Evolutionary conservation across 2,329 filamentous ascomycete genomes (phyloP), one percentile per base, ranked within the genome.

Genomic region (Colletotrichum filicis): DNA sequence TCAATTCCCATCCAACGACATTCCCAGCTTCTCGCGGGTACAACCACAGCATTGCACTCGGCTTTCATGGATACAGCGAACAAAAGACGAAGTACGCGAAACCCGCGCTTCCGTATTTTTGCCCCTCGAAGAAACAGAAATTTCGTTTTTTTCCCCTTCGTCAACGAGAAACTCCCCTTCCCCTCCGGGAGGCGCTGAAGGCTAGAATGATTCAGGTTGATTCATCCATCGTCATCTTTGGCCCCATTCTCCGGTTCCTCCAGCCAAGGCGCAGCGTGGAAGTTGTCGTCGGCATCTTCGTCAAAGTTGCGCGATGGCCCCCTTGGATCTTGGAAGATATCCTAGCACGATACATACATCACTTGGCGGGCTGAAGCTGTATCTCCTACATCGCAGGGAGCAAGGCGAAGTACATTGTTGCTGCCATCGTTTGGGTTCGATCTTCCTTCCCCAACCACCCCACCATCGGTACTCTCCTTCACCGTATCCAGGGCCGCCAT

Each of bases 401-500:
- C 57, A 55, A 52, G 60, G 26, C 49, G 28, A 63, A n/a, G 60
- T 53, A 63, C 60, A 26, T 63, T 52, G 42, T 32, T 19, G 60
- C 42, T 49, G 3, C 42, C 42, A 49, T 22, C 42, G 32, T 24
- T 16, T 60, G 58, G 35, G 22, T 61, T 30, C 24, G 35, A 35
- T 8, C 19, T 24, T 30, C 35, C 32, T 30, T 30, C 12, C 22
- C 49, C n/a, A 37, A 37, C 11, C 55, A 24, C 49, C 52, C 46
- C 28, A 55, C n/a, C 37, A 19, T 19, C 37, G 37, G 16, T 22
- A 16, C 8, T 9, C 42, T 30, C 60, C 56, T 60, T 70, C 66
- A 73, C 70, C 66, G 66, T 70, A 65, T 69, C 70, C 66, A 61
- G 42, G 70, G 58, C 69, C 66, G 66, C 60, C 46, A 60, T 59